Evolutionary conservation across 208 protist genomes (phyloP).

Genomic region (Phytomonas sp.): DNA sequence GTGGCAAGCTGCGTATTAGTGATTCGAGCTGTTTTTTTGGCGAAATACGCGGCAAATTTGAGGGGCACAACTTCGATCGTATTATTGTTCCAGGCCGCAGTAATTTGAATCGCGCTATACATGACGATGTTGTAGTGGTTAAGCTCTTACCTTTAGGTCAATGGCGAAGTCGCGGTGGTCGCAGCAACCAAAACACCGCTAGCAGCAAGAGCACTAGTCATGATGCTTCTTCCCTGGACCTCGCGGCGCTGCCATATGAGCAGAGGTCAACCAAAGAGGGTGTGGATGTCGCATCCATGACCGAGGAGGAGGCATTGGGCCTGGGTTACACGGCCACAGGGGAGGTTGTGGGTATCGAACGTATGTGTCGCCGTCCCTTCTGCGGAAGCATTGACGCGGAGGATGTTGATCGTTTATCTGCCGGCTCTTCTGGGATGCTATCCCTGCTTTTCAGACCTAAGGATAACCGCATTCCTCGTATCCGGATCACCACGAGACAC

Average conservation of each 20-base stretch:
- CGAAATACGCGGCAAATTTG: slow-evolving; percentile 81
- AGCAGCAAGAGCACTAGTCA: neutral
- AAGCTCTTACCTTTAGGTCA: slow-evolving; percentile 45
- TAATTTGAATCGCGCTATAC: slow-evolving; percentile 86
- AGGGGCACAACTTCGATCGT: slow-evolving; percentile 63
- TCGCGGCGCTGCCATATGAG: slow-evolving; percentile 1
- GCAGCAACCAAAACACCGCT: neutral
- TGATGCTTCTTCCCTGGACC: slow-evolving; percentile 5
- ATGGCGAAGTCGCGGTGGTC: slow-evolving; percentile 26
- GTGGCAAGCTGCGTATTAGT: slow-evolving; percentile 72
- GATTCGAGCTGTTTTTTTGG: slow-evolving; percentile 82
- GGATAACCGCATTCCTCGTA: slow-evolving; percentile 80
- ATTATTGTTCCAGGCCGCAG: slow-evolving; percentile 64
- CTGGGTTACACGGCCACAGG: slow-evolving; percentile 56
- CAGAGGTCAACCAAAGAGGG: neutral
- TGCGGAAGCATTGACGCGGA: slow-evolving; percentile 82
- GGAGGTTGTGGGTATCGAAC: slow-evolving; percentile 65
- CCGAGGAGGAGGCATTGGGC: slow-evolving; percentile 50
- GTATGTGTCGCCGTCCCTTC: slow-evolving; percentile 56
- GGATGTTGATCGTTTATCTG: slow-evolving; percentile 40
- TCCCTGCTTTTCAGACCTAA: slow-evolving; percentile 86
- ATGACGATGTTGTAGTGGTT: slow-evolving; percentile 76
- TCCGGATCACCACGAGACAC: slow-evolving; percentile 80
- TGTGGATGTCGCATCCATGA: slow-evolving; percentile 17
- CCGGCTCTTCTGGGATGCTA: slow-evolving; percentile 28